phyloP scores from a whole-genome alignment of 2,329 filamentous ascomycete species.

The Alternaria burnsii region DNA sequence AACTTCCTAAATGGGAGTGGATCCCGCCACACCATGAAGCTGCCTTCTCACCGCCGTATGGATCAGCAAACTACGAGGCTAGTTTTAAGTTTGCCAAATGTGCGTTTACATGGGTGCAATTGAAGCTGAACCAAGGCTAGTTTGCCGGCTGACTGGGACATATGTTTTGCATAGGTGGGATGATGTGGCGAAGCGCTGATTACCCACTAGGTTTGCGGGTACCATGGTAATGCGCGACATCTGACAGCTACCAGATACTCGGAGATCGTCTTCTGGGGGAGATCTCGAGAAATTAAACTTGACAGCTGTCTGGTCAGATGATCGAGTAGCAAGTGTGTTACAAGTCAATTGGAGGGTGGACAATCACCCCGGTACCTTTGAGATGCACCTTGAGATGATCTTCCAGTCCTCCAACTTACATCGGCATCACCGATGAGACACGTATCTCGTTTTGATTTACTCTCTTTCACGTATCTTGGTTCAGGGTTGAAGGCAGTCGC shows the following conservation, averaged over 20 bases:
- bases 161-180: neutral
- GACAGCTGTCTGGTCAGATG: neutral
- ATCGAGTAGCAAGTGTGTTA: neutral
- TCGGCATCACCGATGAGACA: constrained; percentile 4
- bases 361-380: neutral
- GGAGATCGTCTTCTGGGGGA: neutral
- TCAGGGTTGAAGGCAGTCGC: constrained; percentile 1
- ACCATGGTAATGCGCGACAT: constrained; percentile 4
- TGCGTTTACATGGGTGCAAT: neutral
- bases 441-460: constrained; percentile 3
- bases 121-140: constrained; percentile 4
- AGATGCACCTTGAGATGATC: constrained; percentile 1
- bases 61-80: neutral
- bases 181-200: neutral
- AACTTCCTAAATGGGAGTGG: constrained; percentile 3
- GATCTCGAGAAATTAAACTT: neutral
- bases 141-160: neutral
- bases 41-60: constrained; percentile 3
- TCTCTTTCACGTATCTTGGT: constrained; percentile 2
- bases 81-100: neutral
- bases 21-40: neutral
- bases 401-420: neutral
- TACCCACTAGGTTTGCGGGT: neutral
- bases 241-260: neutral
- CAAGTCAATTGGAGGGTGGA: neutral